These are phyloP conservation scores for Cucurbitaria berberidis DNA, from an alignment of 2,329 filamentous ascomycete genomes.

Conservation along the genomic window DNA sequence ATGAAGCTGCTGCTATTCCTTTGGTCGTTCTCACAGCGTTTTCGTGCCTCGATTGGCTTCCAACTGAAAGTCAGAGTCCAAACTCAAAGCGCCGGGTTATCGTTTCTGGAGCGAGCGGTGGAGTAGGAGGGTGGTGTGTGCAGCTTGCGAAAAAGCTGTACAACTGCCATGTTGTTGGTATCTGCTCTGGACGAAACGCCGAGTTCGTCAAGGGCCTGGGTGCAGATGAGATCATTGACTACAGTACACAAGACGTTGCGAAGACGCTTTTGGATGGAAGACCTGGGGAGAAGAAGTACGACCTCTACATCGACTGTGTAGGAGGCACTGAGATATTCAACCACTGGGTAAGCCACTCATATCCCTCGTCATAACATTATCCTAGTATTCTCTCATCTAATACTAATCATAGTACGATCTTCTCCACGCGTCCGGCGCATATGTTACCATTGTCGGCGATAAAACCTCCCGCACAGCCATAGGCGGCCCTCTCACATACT, in stretches of 20 bases:
- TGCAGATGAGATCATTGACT: constrained; percentile 55
- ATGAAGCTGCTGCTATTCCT: constrained; percentile 40
- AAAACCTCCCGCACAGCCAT: constrained; percentile 49
- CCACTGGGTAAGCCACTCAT: constrained; percentile 22
- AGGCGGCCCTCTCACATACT: constrained; percentile 43
- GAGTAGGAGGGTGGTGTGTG: constrained; percentile 46
- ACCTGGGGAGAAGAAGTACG: constrained; percentile 42
- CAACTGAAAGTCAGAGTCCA: constrained; percentile 7
- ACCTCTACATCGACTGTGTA: constrained; percentile 59
- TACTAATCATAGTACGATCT: constrained; percentile 18
- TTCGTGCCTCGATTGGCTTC: constrained; percentile 40
- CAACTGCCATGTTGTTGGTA: constrained; percentile 53
- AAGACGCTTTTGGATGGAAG: constrained; percentile 40
- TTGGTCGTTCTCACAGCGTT: constrained; percentile 49
- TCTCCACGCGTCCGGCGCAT: constrained; percentile 47
- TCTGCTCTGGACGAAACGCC: constrained; percentile 57
- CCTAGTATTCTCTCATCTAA: not conserved
- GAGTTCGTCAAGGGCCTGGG: constrained; percentile 56
- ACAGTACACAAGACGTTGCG: constrained; percentile 40
- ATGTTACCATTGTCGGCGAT: constrained; percentile 51
- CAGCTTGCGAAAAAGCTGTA: constrained; percentile 47
- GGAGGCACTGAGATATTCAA: constrained; percentile 57
- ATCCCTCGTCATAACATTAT: too few species aligned
- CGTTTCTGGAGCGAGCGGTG: constrained; percentile 40
- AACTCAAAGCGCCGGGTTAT: constrained; percentile 27